Percentiles rank a stretch among this genome's conserved stretches.
Evolutionary conservation across 306 rosid genomes (phyloP).

Genomic region (Crataegus laevigata): DNA sequence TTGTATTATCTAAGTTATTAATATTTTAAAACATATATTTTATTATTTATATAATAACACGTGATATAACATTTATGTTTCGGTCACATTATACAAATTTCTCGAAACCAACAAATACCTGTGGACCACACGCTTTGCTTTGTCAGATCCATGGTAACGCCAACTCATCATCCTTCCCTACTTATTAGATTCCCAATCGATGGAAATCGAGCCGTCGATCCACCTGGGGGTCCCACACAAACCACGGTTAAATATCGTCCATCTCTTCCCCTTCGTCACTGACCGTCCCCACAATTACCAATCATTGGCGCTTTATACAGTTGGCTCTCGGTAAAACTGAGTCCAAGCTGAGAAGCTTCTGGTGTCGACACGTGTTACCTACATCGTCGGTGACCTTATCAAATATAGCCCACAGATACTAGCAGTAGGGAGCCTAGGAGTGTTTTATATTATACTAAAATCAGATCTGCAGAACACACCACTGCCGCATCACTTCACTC

Average conservation of each 20-base stretch:
- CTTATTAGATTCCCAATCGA: not conserved
- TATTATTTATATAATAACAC: accelerated
- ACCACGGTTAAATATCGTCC: not conserved
- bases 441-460: not conserved
- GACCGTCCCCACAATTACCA: not conserved
- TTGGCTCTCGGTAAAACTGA: not conserved
- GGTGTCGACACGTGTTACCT: not conserved
- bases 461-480: not conserved
- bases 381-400: not conserved
- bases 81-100: too few species aligned
- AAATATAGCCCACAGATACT: not conserved
- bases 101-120: not conserved
- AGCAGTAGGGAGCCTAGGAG: not conserved
- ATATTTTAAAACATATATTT: too few species aligned
- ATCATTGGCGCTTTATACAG: not conserved
- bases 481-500: not conserved
- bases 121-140: not conserved
- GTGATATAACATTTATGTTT: accelerated
- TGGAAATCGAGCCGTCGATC: not conserved
- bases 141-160: not conserved
- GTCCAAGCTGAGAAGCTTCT: not conserved
- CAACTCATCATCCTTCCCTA: not conserved
- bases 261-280: not conserved
- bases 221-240: not conserved
- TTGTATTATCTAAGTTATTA: too few species aligned